Conservation (phyloP, 345 rosid species). For the Citrus sp. region DNA sequence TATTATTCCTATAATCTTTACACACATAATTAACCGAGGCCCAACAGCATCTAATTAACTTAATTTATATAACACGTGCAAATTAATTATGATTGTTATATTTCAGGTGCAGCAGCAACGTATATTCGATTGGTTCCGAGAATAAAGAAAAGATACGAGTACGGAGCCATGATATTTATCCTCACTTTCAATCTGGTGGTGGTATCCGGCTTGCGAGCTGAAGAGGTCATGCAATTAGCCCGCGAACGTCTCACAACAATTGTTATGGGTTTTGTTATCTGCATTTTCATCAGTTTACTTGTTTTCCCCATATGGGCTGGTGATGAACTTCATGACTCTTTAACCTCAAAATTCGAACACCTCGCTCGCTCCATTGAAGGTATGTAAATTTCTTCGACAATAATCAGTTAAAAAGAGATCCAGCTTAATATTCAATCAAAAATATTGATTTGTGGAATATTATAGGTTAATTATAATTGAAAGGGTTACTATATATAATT, state of each 20-base stretch:
- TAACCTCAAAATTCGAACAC: constrained; percentile 46
- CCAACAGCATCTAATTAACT: background rate
- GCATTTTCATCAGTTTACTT: constrained; percentile 53
- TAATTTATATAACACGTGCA: background rate
- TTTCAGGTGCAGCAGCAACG: constrained; percentile 64
- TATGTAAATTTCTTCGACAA: constrained; percentile 3
- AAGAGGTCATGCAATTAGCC: constrained; percentile 46
- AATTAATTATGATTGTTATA: too few relatives aligned
- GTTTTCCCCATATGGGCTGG: constrained; percentile 85
- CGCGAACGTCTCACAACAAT: constrained; percentile 67
- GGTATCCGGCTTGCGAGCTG: constrained; percentile 62
- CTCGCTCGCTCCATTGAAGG: constrained; percentile 75
- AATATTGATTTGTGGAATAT: too few relatives aligned
- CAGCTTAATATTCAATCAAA: background rate
- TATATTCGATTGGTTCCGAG: constrained; percentile 54
- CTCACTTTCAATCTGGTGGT: constrained; percentile 77
- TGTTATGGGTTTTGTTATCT: constrained; percentile 57
- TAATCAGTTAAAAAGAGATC: background rate
- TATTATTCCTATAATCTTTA: too few relatives aligned
- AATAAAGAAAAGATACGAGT: constrained; percentile 61
- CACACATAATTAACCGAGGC: too few relatives aligned
- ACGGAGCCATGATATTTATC: constrained; percentile 71
- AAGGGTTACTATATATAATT: too few relatives aligned
- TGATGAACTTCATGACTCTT: constrained; percentile 73
- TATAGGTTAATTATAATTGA: too few relatives aligned